Conservation (phyloP, 129 eudicot genomes). For the Smallanthus sonchifolius region DNA sequence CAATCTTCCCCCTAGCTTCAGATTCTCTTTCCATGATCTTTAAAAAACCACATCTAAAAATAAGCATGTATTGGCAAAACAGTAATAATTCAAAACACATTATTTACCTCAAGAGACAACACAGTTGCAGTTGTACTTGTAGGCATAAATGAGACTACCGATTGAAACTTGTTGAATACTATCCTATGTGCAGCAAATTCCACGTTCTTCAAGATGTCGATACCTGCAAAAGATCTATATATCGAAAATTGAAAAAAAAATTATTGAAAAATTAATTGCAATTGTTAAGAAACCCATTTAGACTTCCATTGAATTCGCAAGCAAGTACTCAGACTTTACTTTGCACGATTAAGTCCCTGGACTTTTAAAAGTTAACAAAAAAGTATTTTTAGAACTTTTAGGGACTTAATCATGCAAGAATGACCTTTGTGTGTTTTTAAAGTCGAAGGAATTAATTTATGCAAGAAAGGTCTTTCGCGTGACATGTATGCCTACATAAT, state of each 20-base stretch:
- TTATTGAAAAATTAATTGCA: background rate
- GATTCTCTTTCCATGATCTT: slow-evolving; percentile 91
- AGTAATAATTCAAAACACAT: background rate
- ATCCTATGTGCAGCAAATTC: slow-evolving; percentile 89
- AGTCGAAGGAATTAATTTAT: background rate
- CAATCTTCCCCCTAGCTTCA: slow-evolving; percentile 88
- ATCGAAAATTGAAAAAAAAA: background rate
- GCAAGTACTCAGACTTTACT: background rate
- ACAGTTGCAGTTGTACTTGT: slow-evolving; percentile 80
- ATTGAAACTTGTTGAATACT: slow-evolving; percentile 85
- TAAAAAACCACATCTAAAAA: background rate
- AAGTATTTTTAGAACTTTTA: background rate
- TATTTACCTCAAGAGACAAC: slow-evolving; percentile 80
- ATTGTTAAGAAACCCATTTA: background rate
- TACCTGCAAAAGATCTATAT: slow-evolving; percentile 43
- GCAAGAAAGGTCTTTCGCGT: background rate
- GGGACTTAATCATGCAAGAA: background rate
- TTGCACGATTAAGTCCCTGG: background rate
- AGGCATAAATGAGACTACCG: slow-evolving; percentile 84
- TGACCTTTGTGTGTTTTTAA: background rate
- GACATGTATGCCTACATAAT: background rate
- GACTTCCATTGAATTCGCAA: background rate
- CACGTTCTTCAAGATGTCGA: slow-evolving; percentile 93
- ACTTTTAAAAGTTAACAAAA: background rate
- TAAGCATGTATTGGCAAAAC: background rate